Evolutionary conservation across 768 basidiomycete species (phyloP).

Genomic region (Rickenella mellea): DNA sequence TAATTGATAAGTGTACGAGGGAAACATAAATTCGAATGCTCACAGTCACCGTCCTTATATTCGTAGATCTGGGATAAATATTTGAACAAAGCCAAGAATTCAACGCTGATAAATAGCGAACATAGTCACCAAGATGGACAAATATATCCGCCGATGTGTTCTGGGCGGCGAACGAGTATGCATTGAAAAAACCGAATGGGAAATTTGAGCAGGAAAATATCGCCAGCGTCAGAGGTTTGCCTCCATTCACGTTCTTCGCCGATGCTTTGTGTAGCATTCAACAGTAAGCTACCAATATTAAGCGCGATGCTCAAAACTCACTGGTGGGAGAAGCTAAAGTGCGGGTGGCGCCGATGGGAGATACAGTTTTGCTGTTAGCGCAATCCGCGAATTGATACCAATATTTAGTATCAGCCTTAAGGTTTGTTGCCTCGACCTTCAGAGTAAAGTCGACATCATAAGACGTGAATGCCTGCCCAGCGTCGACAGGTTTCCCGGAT

Average conservation of each 20-base stretch:
- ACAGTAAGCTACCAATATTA: background rate
- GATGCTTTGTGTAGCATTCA: slow-evolving; percentile 24
- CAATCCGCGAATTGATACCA: slow-evolving; percentile 50
- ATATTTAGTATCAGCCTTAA: slow-evolving; percentile 43
- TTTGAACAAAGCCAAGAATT: background rate
- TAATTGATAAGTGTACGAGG: background rate
- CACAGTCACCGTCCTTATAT: slow-evolving; percentile 6
- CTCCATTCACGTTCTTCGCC: slow-evolving; percentile 38
- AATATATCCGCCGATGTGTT: slow-evolving; percentile 44
- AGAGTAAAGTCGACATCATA: slow-evolving; percentile 53
- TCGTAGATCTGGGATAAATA: slow-evolving; percentile 34
- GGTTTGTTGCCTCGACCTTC: slow-evolving; percentile 45
- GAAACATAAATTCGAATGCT: background rate
- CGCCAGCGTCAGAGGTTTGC: slow-evolving; percentile 41
- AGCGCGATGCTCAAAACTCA: slow-evolving; percentile 14
- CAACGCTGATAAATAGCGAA: slow-evolving; percentile 15
- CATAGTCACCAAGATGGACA: slow-evolving; percentile 52
- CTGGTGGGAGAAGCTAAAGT: slow-evolving; percentile 39
- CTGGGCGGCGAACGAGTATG: slow-evolving; percentile 45
- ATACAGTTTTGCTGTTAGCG: slow-evolving; percentile 30
- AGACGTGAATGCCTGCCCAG: slow-evolving; percentile 42
- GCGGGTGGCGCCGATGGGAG: slow-evolving; percentile 41
- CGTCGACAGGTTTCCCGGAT: slow-evolving; percentile 25
- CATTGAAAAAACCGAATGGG: slow-evolving; percentile 52
- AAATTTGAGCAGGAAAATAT: slow-evolving; percentile 52